Percentiles rank a stretch among this genome's conserved stretches.
Conservation (phyloP, 2,329 filamentous ascomycete species). For the Metarhizium rileyi region DNA sequence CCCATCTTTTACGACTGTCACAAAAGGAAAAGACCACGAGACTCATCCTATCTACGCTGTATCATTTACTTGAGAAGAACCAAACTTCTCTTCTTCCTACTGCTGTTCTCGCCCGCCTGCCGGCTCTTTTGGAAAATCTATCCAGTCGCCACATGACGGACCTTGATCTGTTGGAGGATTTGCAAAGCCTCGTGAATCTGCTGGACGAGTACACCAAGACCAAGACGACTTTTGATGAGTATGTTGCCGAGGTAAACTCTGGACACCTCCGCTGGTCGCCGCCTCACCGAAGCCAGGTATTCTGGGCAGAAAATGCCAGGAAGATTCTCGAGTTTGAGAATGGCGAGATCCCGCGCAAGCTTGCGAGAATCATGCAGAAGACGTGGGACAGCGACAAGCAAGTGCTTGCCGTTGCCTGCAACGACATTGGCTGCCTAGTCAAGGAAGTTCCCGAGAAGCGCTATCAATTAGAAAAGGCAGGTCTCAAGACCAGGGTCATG, state of each 20-base stretch:
- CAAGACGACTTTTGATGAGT: slow-evolving; percentile 77
- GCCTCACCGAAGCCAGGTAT: slow-evolving; percentile 74
- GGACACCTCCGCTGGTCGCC: slow-evolving; percentile 90
- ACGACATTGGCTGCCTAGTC: slow-evolving; percentile 81
- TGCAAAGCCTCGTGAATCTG: slow-evolving; percentile 50
- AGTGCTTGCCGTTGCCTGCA: slow-evolving; percentile 85
- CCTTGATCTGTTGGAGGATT: slow-evolving; percentile 53
- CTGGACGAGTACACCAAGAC: slow-evolving; percentile 59
- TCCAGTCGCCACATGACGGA: slow-evolving; percentile 53
- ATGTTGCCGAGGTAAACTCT: slow-evolving; percentile 74
- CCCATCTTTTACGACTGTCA: slow-evolving; percentile 82
- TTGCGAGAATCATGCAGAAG: slow-evolving; percentile 72
- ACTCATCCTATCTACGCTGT: slow-evolving; percentile 77
- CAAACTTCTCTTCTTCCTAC: slow-evolving; percentile 67
- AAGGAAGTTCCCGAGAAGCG: slow-evolving; percentile 83
- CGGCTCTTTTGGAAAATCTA: slow-evolving; percentile 53
- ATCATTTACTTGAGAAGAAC: slow-evolving; percentile 69
- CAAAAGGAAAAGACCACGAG: slow-evolving; percentile 98
- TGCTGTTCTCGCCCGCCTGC: slow-evolving; percentile 78
- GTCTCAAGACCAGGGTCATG: slow-evolving; percentile 82
- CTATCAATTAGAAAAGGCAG: slow-evolving; percentile 68
- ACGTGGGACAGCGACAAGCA: slow-evolving; percentile 74
- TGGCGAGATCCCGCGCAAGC: slow-evolving; percentile 65
- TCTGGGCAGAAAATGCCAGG: slow-evolving; percentile 87
- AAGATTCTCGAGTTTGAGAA: slow-evolving; percentile 78